phyloP scores from a whole-genome alignment of 2,329 filamentous ascomycete species.

The Neopestalotiopsis sp. region DNA sequence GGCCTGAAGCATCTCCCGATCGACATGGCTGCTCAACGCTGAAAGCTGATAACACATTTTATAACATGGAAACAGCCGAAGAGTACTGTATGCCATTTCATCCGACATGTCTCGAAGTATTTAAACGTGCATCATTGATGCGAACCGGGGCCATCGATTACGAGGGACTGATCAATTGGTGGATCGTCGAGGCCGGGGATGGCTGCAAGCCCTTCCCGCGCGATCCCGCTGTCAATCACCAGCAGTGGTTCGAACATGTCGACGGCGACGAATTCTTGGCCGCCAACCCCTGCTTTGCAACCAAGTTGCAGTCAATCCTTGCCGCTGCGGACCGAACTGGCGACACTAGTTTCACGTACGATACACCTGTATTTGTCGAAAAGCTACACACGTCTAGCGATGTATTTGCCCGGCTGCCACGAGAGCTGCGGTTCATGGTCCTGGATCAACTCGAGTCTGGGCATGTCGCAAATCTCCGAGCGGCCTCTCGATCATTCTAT shows the following conservation, averaged over 20 bases:
- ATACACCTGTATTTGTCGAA: not conserved
- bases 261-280: constrained; percentile 5
- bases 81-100: constrained; percentile 13
- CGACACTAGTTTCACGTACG: not conserved
- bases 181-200: not conserved
- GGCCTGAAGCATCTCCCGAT: not conserved
- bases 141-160: constrained; percentile 2
- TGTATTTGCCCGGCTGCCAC: not conserved
- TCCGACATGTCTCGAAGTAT: constrained; percentile 10
- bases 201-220: not conserved
- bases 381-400: not conserved
- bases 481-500: not conserved
- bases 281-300: constrained; percentile 7
- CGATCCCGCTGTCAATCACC: not conserved
- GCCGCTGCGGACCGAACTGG: not conserved
- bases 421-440: not conserved
- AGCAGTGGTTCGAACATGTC: not conserved
- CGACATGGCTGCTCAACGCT: not conserved
- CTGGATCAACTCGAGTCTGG: not conserved
- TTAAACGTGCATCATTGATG: constrained; percentile 7
- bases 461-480: constrained; percentile 7
- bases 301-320: not conserved
- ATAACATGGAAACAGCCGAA: not conserved
- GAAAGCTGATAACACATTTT: not conserved
- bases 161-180: constrained; percentile 6